Base-by-base conservation (phyloP, 768 basidiomycete species). In the Tulasnella sp. region DNA sequence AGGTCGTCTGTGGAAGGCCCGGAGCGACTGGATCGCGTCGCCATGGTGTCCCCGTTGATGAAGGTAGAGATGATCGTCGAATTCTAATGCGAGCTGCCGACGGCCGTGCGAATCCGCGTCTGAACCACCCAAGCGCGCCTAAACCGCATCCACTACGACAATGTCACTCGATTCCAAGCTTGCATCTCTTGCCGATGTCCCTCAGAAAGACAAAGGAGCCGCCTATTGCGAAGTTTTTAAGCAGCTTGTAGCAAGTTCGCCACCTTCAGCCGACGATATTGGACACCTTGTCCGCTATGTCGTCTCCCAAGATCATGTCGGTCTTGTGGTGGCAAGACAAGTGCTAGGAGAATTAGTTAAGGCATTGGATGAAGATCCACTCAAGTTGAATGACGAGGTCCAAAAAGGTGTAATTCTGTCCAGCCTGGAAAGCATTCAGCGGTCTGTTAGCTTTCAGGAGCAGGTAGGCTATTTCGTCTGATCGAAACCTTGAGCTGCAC, bases 401-500 rank as follows among this genome's bases (percentile, higher is more conserved):
- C 86, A 86, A 76, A 91, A 91, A 79, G 84, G 84, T 71, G 84
- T 95, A 47, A 87, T 97, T 8, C 84, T 92, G 78, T 88, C 89
- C 47, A 89, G 90, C 0, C 83, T 97, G 39, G 81, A 83, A 22
- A 84, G 86, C 37, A 82, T 91, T 42, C 89, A 93, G 78, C 84
- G 92, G 71, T 86, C 94, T 76, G 93, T 92, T 74, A 94, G 90
- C 79, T 96, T 92, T 77, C 96, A 99, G 79, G 95, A 98, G 80
- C 95, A 97, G 85, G 97, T 94, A 76, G 87, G 75, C 8, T 35
- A 17, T 8, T 76, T 12, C 69, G 44, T 35, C 52, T 22, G 17
- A 37, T 42, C 35, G 22, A 14, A 8, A 34, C 41, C 39, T 12
- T 32, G 16, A 62, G 29, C 37, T 17, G n/a, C 37, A 16, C 9